Percentiles rank a stretch among this genome's conserved stretches.
These are phyloP conservation scores for Ogataea pignaliae DNA, from an alignment of 805 yeast species.

Conservation along the genomic window DNA sequence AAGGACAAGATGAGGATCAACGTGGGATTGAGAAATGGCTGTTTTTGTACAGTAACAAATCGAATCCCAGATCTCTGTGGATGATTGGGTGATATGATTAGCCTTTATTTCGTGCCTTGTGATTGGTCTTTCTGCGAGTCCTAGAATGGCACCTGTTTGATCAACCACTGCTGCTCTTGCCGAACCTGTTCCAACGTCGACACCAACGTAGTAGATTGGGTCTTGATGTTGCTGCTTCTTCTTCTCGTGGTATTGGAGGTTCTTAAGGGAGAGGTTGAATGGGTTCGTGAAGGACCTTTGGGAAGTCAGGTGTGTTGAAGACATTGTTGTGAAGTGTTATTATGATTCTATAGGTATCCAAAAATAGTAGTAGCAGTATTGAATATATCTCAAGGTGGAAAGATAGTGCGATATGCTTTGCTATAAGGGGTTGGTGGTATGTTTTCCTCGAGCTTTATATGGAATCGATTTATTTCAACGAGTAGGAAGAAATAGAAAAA, in stretches of 20 bases:
- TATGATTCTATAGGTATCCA: no score
- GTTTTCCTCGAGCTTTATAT: no score
- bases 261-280: constrained; percentile 31
- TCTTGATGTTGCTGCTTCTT: constrained; percentile 13
- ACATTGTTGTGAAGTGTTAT: neutral
- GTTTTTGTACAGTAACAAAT: constrained; percentile 78
- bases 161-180: constrained; percentile 94
- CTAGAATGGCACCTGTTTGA: constrained; percentile 73
- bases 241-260: constrained; percentile 17
- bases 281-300: constrained; percentile 28
- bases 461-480: no score
- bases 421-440: no score
- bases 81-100: constrained; percentile 76
- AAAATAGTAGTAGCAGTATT: no score
- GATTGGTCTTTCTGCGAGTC: constrained; percentile 74
- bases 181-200: constrained; percentile 86
- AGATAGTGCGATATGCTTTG: no score
- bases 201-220: constrained; percentile 34
- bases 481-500: no score
- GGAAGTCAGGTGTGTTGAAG: constrained; percentile 1
- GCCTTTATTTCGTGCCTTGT: constrained; percentile 72
- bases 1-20: constrained; percentile 60
- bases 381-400: no score
- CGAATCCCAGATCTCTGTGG: constrained; percentile 87
- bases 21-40: constrained; percentile 68